These are phyloP conservation scores for Funneliformis geosporum DNA, from an alignment of 192 early-diverging fungal species.

Conservation along the genomic window DNA sequence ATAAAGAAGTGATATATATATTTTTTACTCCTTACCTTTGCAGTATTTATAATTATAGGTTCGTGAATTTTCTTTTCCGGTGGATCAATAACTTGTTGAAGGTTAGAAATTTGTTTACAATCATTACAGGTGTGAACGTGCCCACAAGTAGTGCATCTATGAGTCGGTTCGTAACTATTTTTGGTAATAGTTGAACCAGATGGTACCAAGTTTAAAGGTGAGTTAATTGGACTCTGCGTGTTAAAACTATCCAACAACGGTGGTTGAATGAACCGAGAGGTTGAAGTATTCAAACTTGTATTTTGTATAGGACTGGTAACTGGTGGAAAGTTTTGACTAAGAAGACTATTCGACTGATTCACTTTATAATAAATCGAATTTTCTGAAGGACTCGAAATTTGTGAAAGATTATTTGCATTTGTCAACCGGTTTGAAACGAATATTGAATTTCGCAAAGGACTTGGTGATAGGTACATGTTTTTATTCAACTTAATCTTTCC, in stretches of 20 bases:
- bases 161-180: not conserved
- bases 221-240: not conserved
- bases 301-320: not conserved
- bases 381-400: not conserved
- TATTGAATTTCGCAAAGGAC: not conserved
- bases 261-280: not conserved
- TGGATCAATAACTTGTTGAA: slow-evolving; percentile 4
- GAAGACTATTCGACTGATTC: not conserved
- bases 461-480: not conserved
- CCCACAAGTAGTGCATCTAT: slow-evolving; percentile 13
- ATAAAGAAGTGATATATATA: not conserved
- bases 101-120: not conserved
- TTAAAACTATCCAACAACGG: not conserved
- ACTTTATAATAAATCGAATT: not conserved
- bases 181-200: not conserved
- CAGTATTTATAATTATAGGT: slow-evolving; percentile 6
- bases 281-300: not conserved
- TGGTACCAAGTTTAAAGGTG: not conserved
- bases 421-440: not conserved
- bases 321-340: not conserved
- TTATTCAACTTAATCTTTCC: not conserved
- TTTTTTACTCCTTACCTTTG: slow-evolving; percentile 1
- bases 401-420: not conserved
- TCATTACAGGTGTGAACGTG: slow-evolving; percentile 7
- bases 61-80: not conserved